Evolutionary conservation across 2,329 filamentous ascomycete genomes (phyloP), one percentile per base, ranked within the genome.

Genomic region (Sporothrix pallida): DNA sequence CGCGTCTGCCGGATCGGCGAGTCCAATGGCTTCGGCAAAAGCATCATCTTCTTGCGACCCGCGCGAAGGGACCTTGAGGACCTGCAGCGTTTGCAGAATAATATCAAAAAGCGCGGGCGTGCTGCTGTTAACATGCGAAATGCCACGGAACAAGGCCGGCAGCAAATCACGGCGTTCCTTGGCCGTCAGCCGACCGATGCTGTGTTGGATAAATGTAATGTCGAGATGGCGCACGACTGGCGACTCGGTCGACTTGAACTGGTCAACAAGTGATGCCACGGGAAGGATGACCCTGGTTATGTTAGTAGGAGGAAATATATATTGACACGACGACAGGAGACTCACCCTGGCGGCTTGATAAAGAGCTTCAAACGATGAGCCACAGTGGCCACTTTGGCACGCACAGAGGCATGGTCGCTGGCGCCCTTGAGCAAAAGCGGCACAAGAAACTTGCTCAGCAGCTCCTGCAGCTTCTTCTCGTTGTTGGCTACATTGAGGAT

Each of bases 161-260:
- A 98, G 82, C 4, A 97, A 84, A 12, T 90, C 89, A 50, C 91
- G 87, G 77, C 93, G 89, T 58, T 95, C 92, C 71, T 86, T 79
- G 13, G 84, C 81, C 46, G 84, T 81, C 26, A 88, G 80, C 2
- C 87, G 84, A 58, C 84, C 81, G 42, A 89, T 79, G 58, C 95
- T 96, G 80, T 97, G 93, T 79, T 97, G 93, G 52, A 98, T 92
- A 80, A 97, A 97, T 20, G 92, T 87, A 56, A 98, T 84, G 82
- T 98, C 95, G 78, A 98, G 92, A 80, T 97, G 93, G 76, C 93
- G 91, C 76, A 99, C 89, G 52, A 98, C 86, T 0, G 91, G 85
- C 13, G 91, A 91, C 54, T 90, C 86, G 52, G 89, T 89, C 26
- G 93, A 89, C 81, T 97, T 97, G 86, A 97, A 98, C 81, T 98